These are phyloP conservation scores for Sisymbrium irio DNA, from an alignment of 345 rosid species.

Conservation along the genomic window DNA sequence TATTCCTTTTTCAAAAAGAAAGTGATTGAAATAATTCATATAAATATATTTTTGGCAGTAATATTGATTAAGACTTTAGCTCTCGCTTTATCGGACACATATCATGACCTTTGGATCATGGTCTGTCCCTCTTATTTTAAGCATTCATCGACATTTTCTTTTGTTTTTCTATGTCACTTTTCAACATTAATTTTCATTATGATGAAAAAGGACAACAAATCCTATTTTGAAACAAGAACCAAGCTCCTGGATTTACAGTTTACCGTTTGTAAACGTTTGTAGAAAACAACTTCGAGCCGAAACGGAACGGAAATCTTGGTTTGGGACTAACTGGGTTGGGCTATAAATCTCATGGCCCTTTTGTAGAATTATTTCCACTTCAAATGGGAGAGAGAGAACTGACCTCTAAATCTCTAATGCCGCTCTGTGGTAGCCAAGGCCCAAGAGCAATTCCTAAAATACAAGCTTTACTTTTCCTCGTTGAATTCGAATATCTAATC, in stretches of 20 bases:
- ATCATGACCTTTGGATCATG: conserved; percentile 62
- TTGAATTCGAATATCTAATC: no score
- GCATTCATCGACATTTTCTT: conserved; percentile 20
- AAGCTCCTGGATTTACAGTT: neutral
- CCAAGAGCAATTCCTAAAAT: no score
- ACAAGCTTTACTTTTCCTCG: no score
- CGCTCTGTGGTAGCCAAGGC: no score
- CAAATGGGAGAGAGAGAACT: neutral
- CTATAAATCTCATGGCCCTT: neutral
- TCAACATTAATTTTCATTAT: conserved; percentile 14
- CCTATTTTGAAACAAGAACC: neutral
- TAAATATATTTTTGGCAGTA: conserved; percentile 32
- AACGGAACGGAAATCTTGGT: conserved; percentile 1
- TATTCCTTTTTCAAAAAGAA: conserved; percentile 1
- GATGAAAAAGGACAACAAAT: conserved; percentile 6
- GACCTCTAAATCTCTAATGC: no score
- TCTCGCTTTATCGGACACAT: conserved; percentile 54
- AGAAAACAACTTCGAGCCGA: neutral
- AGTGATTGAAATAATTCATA: conserved; percentile 2
- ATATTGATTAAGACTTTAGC: conserved; percentile 48
- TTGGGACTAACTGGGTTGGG: neutral
- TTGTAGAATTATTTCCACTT: neutral
- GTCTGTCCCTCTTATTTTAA: conserved; percentile 44
- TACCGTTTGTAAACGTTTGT: neutral
- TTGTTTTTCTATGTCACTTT: conserved; percentile 6